These are phyloP conservation scores for Chenopodium berlandieri DNA, from an alignment of 148 eudicot species.

Conservation along the genomic window DNA sequence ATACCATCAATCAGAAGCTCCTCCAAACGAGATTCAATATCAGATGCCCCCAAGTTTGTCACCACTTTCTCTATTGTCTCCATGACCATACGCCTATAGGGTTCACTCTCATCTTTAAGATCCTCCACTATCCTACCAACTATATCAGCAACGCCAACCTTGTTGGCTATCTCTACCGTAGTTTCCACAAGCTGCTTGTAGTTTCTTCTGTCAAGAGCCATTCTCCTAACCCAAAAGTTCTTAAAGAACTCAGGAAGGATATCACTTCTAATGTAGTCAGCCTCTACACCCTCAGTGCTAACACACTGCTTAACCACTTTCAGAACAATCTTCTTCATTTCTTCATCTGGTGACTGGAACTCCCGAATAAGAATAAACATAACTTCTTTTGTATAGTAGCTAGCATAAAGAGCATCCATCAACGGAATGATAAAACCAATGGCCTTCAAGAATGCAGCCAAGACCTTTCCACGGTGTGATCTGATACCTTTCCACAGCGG, in stretches of 20 bases:
- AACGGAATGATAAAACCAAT: conserved; percentile 94
- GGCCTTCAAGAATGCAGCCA: conserved; percentile 96
- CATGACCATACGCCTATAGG: conserved; percentile 97
- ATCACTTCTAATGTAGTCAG: conserved; percentile 80
- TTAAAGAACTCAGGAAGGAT: conserved; percentile 91
- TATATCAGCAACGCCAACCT: conserved; percentile 94
- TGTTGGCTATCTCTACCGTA: conserved; percentile 93
- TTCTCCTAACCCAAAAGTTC: conserved; percentile 94
- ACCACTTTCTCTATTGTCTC: conserved; percentile 98
- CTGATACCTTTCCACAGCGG: conserved; percentile 99
- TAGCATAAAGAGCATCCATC: conserved; percentile 97
- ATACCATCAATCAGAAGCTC: conserved; percentile 96
- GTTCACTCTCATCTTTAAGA: conserved; percentile 96
- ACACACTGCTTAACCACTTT: conserved; percentile 99
- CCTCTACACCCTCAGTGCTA: conserved; percentile 95
- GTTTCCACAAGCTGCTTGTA: conserved; percentile 93
- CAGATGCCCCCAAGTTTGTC: conserved; percentile 86
- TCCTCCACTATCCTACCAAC: conserved; percentile 93
- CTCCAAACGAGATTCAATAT: conserved; percentile 88
- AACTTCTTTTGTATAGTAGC: conserved; percentile 96
- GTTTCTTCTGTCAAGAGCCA: conserved; percentile 96
- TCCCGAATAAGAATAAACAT: conserved; percentile 88
- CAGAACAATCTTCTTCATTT: conserved; percentile 96
- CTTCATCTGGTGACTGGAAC: conserved; percentile 98
- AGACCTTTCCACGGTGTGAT: conserved; percentile 94